Conservation (phyloP, 129 eudicot species). For the Artemisia tridentata region DNA sequence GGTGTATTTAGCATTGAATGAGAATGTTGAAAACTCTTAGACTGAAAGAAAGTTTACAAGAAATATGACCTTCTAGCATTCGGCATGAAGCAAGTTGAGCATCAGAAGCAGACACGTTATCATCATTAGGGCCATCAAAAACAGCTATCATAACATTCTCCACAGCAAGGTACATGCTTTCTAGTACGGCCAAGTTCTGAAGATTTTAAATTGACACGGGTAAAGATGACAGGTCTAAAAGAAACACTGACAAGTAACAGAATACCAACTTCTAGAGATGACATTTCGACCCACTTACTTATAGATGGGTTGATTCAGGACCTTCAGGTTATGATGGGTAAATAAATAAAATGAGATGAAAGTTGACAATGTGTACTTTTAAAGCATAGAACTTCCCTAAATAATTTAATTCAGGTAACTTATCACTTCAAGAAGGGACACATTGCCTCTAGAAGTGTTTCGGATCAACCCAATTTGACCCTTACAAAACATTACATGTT, state of each 20-base stretch:
- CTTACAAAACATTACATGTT: background rate
- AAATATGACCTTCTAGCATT: constrained; percentile 67
- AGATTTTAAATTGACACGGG: constrained; percentile 20
- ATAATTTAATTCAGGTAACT: background rate
- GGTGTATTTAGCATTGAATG: constrained; percentile 32
- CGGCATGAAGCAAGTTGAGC: constrained; percentile 56
- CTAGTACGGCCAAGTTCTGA: constrained; percentile 71
- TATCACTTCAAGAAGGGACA: too few relatives aligned
- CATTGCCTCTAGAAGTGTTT: background rate
- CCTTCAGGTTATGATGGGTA: too few relatives aligned
- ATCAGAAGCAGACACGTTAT: constrained; percentile 41
- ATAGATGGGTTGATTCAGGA: background rate
- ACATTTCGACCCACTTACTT: constrained; percentile 1
- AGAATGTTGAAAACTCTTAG: constrained; percentile 19
- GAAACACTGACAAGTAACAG: constrained; percentile 1
- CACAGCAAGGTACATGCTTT: constrained; percentile 80
- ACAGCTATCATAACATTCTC: constrained; percentile 69
- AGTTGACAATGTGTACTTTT: constrained; percentile 4
- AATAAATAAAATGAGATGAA: background rate
- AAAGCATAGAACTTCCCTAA: background rate
- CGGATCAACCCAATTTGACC: background rate
- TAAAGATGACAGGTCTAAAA: constrained; percentile 4
- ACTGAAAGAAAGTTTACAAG: constrained; percentile 10
- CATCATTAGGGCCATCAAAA: constrained; percentile 74
- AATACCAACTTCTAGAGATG: constrained; percentile 4